Conservation (phyloP, 164 flowering plant species). For the Vitis labrusca region DNA sequence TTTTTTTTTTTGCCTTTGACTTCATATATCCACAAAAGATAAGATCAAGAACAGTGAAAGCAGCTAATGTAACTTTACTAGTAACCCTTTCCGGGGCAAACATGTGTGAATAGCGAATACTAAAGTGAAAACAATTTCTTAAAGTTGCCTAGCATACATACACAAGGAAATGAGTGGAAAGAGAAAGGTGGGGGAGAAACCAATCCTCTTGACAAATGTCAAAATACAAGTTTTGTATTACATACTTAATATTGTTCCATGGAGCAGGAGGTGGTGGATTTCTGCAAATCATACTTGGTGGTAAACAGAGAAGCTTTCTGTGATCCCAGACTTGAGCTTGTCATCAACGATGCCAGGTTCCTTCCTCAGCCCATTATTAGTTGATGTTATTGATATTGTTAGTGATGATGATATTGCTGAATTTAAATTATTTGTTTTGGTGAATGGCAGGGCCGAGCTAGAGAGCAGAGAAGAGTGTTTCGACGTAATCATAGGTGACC, state of each 20-base stretch:
- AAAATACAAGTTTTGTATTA: no score
- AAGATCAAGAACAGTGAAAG: not conserved
- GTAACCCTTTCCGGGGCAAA: not conserved
- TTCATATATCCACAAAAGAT: not conserved
- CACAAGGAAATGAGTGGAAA: not conserved
- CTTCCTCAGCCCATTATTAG: not conserved
- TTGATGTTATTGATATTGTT: not conserved
- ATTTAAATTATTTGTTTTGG: not conserved
- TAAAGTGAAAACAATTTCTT: not conserved
- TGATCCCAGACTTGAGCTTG: constrained; percentile 70
- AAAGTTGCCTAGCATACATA: not conserved
- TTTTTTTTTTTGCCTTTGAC: not conserved
- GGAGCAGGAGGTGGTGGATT: constrained; percentile 86
- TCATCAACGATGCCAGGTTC: constrained; percentile 90
- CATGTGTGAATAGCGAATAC: not conserved
- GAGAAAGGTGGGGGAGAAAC: no score
- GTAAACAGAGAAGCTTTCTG: constrained; percentile 80
- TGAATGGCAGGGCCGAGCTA: constrained; percentile 67
- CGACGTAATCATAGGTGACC: constrained; percentile 90
- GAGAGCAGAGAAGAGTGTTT: constrained; percentile 51
- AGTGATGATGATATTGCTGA: not conserved
- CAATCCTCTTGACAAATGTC: no score
- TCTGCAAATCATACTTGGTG: constrained; percentile 72
- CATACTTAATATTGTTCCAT: not conserved
- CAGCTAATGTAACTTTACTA: not conserved